Evolutionary conservation across 305 asterid genomes (phyloP).

Genomic region (Fraxinus nigra): DNA sequence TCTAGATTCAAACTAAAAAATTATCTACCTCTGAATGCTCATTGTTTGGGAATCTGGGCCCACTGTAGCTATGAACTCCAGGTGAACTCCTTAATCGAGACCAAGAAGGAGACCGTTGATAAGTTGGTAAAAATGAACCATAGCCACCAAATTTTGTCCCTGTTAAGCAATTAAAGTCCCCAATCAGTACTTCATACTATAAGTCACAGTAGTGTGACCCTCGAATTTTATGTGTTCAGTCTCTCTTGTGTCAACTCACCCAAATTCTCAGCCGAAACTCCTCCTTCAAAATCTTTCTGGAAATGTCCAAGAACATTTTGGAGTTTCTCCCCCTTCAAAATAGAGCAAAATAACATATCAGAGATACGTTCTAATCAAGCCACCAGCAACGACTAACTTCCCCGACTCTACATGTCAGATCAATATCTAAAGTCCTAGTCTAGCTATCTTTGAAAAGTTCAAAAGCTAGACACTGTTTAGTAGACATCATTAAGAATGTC

Average conservation of each 20-base stretch:
- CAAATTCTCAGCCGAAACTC: conserved; percentile 93
- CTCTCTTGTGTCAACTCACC: conserved; percentile 57
- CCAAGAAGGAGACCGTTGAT: conserved; percentile 81
- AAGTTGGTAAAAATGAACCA: conserved; percentile 91
- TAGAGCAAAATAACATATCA: conserved; percentile 22
- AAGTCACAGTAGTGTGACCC: conserved; percentile 4
- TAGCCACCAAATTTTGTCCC: conserved; percentile 95
- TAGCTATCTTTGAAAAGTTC: conserved; percentile 10
- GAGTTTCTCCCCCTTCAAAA: conserved; percentile 84
- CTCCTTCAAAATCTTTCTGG: conserved; percentile 98
- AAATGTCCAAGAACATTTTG: conserved; percentile 87
- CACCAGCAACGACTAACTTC: conserved; percentile 9
- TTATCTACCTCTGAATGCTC: conserved; percentile 56
- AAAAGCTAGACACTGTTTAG: conserved; percentile 13
- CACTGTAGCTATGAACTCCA: conserved; percentile 39
- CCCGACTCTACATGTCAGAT: background rate
- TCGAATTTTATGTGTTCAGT: conserved; percentile 4
- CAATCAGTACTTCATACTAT: conserved; percentile 30
- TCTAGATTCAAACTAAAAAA: conserved; percentile 17
- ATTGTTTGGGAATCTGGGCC: conserved; percentile 54
- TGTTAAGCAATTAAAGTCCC: conserved; percentile 37
- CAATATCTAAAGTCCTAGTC: background rate
- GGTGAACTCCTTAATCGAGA: conserved; percentile 59
- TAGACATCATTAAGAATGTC: background rate
- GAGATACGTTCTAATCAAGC: conserved; percentile 16